Evolutionary conservation across 1,139 yeast genomes (phyloP).

Genomic region (Chernovozyma aurita): DNA sequence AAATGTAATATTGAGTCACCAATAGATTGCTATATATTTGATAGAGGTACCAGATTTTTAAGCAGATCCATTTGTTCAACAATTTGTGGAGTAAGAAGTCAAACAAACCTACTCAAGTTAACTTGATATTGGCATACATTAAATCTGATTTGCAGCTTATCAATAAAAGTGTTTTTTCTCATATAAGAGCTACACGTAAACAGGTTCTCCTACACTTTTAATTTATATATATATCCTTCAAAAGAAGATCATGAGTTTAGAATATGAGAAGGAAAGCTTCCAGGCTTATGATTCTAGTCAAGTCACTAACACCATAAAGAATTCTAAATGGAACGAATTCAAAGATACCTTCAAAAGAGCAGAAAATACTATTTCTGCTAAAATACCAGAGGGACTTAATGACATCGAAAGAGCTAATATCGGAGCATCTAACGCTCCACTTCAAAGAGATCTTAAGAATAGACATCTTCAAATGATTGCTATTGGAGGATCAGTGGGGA

Average conservation of each 20-base stretch:
- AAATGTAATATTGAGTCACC: too few relatives aligned
- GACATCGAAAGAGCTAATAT: constrained; percentile 27
- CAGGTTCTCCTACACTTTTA: too few relatives aligned
- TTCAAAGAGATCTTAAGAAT: constrained; percentile 36
- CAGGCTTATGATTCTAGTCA: not conserved
- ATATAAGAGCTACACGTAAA: too few relatives aligned
- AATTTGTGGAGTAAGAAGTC: too few relatives aligned
- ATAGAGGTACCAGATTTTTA: too few relatives aligned
- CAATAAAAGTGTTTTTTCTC: too few relatives aligned
- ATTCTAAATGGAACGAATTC: constrained; percentile 16
- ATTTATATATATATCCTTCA: too few relatives aligned
- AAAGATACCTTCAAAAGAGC: constrained; percentile 38
- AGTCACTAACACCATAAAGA: not conserved
- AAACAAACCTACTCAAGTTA: too few relatives aligned
- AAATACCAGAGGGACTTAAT: constrained; percentile 9
- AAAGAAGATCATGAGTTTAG: constrained; percentile 5
- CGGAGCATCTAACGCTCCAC: constrained; percentile 28
- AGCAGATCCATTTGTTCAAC: too few relatives aligned
- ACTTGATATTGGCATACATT: too few relatives aligned
- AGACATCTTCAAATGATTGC: constrained; percentile 63
- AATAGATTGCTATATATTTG: too few relatives aligned
- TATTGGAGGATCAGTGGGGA: constrained; percentile 62
- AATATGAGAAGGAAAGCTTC: constrained; percentile 3
- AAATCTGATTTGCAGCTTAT: too few relatives aligned
- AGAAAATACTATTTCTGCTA: constrained; percentile 5